Conservation (phyloP, 345 rosid species). For the Citrus australasica region DNA sequence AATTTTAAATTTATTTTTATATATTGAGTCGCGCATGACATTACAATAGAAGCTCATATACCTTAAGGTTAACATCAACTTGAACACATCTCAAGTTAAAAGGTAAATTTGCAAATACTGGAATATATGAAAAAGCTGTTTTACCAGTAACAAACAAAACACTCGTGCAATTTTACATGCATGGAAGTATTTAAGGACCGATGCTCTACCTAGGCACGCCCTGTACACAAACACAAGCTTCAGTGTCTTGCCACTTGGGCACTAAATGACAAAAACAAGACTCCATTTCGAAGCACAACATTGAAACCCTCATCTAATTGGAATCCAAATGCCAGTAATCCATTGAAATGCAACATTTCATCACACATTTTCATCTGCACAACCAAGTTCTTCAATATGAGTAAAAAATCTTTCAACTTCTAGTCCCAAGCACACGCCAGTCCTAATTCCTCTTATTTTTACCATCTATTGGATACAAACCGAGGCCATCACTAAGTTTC, state of each 20-base stretch:
- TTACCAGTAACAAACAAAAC: too few species aligned
- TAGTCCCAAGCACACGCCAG: neutral
- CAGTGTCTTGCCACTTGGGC: too few species aligned
- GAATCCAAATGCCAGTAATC: neutral
- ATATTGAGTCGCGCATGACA: neutral
- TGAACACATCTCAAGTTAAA: too few species aligned
- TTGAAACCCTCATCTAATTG: neutral
- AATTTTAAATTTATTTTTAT: too few species aligned
- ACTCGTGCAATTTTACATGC: too few species aligned
- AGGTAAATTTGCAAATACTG: too few species aligned
- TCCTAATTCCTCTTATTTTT: neutral
- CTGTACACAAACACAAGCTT: too few species aligned
- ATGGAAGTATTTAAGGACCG: too few species aligned
- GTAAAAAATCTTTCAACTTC: neutral
- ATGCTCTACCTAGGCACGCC: too few species aligned
- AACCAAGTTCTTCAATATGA: neutral
- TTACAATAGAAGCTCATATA: neutral
- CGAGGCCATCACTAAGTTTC: neutral
- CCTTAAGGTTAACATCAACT: neutral
- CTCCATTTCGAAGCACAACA: neutral
- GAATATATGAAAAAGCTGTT: too few species aligned
- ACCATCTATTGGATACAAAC: neutral
- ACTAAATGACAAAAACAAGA: too few species aligned
- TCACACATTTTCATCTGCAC: neutral
- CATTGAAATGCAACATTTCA: neutral